These are phyloP conservation scores for Drechslerella coelobrocha DNA, from an alignment of 2,329 filamentous ascomycete genomes.

Conservation along the genomic window DNA sequence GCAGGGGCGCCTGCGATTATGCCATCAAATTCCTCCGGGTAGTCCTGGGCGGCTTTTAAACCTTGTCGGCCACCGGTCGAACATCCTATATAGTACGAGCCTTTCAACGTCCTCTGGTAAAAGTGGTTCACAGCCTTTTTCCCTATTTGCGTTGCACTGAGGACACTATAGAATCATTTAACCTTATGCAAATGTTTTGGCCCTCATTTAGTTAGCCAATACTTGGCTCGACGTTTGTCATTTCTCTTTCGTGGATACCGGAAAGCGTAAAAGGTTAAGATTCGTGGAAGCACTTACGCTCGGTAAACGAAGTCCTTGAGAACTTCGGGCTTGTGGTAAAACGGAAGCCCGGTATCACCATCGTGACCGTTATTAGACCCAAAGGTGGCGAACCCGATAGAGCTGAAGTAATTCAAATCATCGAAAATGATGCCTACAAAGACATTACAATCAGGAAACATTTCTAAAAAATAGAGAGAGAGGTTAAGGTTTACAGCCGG, in stretches of 20 bases:
- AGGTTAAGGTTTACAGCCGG: background rate
- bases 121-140: constrained; percentile 14
- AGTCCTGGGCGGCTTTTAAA: constrained; percentile 60
- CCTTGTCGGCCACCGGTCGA: constrained; percentile 62
- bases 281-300: constrained; percentile 1
- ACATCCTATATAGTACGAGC: constrained; percentile 63
- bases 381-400: constrained; percentile 17
- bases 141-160: background rate
- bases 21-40: constrained; percentile 62
- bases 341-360: constrained; percentile 13
- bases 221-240: too few species aligned
- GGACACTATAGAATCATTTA: too few species aligned
- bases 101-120: constrained; percentile 51
- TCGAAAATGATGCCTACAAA: background rate
- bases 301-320: constrained; percentile 26
- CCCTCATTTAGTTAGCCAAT: too few species aligned
- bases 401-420: background rate
- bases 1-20: constrained; percentile 60
- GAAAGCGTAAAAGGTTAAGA: background rate
- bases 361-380: constrained; percentile 29
- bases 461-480: background rate
- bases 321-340: constrained; percentile 21
- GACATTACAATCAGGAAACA: background rate
- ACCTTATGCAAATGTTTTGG: too few species aligned
- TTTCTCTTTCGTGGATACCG: too few species aligned